Conservation (phyloP, 2,329 filamentous ascomycete genomes). For the Aspergillus hiratsukae region DNA sequence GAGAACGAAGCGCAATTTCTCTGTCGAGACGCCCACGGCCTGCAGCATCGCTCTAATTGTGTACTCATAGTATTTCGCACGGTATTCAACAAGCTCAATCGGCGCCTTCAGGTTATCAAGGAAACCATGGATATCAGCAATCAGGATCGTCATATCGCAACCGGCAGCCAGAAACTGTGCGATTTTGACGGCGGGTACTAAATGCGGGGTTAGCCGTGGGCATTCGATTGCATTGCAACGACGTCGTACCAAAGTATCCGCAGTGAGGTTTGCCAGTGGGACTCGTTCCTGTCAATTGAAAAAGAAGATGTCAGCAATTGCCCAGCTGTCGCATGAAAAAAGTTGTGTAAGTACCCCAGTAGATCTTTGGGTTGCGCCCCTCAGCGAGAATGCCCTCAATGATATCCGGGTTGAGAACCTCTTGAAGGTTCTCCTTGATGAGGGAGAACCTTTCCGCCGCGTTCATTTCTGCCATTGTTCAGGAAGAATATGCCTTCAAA, state of each 20-base stretch:
- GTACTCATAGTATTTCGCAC: conserved; percentile 77
- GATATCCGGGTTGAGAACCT: conserved; percentile 69
- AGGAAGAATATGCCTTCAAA: not conserved
- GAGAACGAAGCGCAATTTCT: conserved; percentile 75
- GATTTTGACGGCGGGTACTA: conserved; percentile 78
- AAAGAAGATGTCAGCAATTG: conserved; percentile 4
- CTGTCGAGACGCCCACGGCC: conserved; percentile 72
- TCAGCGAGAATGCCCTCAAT: conserved; percentile 27
- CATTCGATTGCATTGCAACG: not conserved
- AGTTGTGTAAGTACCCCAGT: conserved; percentile 25
- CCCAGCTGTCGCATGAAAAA: conserved; percentile 21
- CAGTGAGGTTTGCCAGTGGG: conserved; percentile 84
- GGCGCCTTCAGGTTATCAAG: conserved; percentile 64
- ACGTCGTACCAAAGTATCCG: conserved; percentile 62
- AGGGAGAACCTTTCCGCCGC: conserved; percentile 56
- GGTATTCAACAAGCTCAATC: conserved; percentile 76
- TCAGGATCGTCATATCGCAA: conserved; percentile 74
- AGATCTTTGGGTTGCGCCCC: conserved; percentile 27
- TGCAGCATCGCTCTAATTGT: conserved; percentile 70
- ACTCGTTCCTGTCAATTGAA: conserved; percentile 51
- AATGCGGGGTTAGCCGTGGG: conserved; percentile 6
- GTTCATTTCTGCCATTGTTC: not conserved
- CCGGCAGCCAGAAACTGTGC: conserved; percentile 81
- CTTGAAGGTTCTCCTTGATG: conserved; percentile 75
- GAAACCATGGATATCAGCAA: conserved; percentile 60